A percentile compares a stretch with the other conserved stretches of the same genome.
These are phyloP conservation scores for Talaromyces wortmannii DNA, from an alignment of 495 filamentous ascomycete genomes.

Conservation along the genomic window DNA sequence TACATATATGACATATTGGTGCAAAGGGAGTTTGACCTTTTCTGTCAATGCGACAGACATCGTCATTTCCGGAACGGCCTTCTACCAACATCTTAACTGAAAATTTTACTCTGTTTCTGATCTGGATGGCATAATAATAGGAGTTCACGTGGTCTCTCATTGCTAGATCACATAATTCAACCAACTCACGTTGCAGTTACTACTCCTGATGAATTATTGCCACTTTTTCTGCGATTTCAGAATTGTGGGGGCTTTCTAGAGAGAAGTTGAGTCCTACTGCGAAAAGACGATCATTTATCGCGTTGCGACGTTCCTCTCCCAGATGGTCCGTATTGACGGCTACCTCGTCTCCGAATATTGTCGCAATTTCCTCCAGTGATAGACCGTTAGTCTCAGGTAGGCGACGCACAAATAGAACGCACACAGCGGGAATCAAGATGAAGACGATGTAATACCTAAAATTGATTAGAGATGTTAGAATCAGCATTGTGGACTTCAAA, in stretches of 20 bases:
- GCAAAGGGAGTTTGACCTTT: no score
- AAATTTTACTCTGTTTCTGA: no score
- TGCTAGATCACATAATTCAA: no score
- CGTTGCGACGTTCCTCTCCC: background rate
- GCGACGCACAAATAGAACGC: constrained; percentile 25
- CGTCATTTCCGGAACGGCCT: no score
- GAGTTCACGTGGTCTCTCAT: no score
- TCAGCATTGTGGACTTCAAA: background rate
- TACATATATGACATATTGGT: no score
- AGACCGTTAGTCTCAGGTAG: constrained; percentile 45
- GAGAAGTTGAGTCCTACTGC: background rate
- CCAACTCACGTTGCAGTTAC: no score
- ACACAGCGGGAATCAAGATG: constrained; percentile 18
- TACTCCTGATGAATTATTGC: background rate
- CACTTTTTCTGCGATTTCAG: background rate
- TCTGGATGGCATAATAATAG: no score
- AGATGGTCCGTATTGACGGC: background rate
- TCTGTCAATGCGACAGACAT: no score
- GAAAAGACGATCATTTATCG: background rate
- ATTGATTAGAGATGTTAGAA: background rate
- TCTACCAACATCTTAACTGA: no score
- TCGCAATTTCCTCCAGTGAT: constrained; percentile 31
- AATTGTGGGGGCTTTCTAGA: background rate
- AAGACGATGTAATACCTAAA: constrained; percentile 22
- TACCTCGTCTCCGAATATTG: constrained; percentile 7